A percentile compares a stretch with the other conserved stretches of the same genome.
phyloP scores from a whole-genome alignment of 768 basidiomycete species.

The Lactifluus hygrophoroides region DNA sequence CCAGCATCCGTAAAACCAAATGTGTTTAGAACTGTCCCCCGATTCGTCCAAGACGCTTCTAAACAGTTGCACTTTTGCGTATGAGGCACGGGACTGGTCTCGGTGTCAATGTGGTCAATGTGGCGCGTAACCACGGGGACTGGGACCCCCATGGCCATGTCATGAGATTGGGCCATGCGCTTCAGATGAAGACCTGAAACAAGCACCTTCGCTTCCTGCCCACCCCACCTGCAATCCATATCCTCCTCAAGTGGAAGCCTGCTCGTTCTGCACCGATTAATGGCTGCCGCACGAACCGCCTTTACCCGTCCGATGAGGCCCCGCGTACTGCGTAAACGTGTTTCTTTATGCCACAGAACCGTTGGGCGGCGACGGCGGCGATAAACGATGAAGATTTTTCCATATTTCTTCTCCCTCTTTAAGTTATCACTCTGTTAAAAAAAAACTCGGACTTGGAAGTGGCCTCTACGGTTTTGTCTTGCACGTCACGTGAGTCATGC shows the following conservation, averaged over 20 bases:
- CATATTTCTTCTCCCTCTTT: no score
- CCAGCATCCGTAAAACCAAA: no score
- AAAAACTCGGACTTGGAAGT: no score
- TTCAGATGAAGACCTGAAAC: no score
- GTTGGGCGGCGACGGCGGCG: not conserved
- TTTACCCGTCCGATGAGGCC: not conserved
- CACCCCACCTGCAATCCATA: not conserved
- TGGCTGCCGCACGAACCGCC: not conserved
- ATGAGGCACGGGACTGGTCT: not conserved
- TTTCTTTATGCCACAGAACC: not conserved
- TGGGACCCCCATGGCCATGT: not conserved
- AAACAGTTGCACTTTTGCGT: no score
- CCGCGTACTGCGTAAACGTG: not conserved
- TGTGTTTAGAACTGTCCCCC: no score
- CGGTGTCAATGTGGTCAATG: no score
- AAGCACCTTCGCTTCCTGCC: not conserved
- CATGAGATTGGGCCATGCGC: no score
- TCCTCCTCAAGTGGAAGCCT: not conserved
- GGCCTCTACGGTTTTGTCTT: not conserved
- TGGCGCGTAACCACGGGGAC: not conserved
- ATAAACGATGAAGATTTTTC: not conserved
- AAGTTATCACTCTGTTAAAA: no score
- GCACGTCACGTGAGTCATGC: not conserved
- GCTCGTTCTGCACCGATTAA: not conserved
- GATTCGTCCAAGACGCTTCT: no score